These are phyloP conservation scores for Ogataea polymorpha DNA, from an alignment of 805 yeast genomes.

Conservation along the genomic window DNA sequence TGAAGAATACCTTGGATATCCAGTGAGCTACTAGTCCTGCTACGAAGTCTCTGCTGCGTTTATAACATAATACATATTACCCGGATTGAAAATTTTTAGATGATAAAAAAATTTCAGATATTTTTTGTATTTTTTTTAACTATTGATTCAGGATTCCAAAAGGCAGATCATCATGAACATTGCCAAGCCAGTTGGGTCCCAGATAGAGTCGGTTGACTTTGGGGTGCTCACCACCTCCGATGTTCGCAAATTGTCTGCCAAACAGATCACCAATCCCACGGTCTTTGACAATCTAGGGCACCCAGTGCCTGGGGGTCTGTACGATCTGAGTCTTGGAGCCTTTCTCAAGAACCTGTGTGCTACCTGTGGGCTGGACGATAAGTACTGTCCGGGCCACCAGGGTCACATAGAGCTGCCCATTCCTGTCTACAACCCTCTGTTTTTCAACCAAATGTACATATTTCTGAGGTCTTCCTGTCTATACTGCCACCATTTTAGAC, in stretches of 20 bases:
- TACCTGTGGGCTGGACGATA: constrained; percentile 94
- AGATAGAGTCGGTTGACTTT: constrained; percentile 88
- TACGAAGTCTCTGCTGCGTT: constrained; percentile 1
- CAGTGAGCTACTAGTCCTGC: constrained; percentile 35
- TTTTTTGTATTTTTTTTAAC: constrained; percentile 7
- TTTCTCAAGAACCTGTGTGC: constrained; percentile 84
- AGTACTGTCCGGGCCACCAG: constrained; percentile 95
- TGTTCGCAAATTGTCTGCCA: constrained; percentile 82
- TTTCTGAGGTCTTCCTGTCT: constrained; percentile 82
- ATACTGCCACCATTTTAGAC: constrained; percentile 83
- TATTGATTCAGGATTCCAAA: not conserved
- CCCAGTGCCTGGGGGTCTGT: constrained; percentile 89
- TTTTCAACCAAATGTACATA: constrained; percentile 86
- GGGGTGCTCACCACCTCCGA: constrained; percentile 80
- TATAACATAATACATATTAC: constrained; percentile 4
- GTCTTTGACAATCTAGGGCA: constrained; percentile 97
- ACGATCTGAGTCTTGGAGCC: constrained; percentile 95
- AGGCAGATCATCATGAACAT: constrained; percentile 68
- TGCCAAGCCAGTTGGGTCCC: constrained; percentile 94
- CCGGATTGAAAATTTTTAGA: constrained; percentile 11
- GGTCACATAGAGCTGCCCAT: constrained; percentile 97
- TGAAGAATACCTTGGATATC: constrained; percentile 87
- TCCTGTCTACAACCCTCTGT: constrained; percentile 92
- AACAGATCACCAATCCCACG: constrained; percentile 91
- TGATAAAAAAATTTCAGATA: constrained; percentile 8